These are phyloP conservation scores for Aspergillus versicolor DNA, from an alignment of 2,329 filamentous ascomycete species.

Conservation along the genomic window DNA sequence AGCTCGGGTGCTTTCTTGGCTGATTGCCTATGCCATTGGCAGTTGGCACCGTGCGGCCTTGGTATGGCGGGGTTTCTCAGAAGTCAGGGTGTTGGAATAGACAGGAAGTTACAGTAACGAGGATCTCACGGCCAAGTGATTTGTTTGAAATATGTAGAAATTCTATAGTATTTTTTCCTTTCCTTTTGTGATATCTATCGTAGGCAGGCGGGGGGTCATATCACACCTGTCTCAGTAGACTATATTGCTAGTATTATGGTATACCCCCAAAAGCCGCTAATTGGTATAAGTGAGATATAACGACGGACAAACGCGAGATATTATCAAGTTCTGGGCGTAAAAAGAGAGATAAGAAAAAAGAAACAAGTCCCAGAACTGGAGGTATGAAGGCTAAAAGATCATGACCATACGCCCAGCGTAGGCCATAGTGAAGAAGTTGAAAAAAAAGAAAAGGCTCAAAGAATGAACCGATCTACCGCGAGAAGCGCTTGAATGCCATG, in stretches of 20 bases:
- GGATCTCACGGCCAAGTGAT: too few relatives aligned
- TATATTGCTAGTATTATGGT: not conserved
- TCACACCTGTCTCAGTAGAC: not conserved
- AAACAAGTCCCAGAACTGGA: not conserved
- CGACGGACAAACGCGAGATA: not conserved
- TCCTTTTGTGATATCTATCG: not conserved
- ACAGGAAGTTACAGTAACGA: too few relatives aligned
- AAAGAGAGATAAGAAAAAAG: not conserved
- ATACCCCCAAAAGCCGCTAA: not conserved
- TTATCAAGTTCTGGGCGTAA: not conserved
- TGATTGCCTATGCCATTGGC: too few relatives aligned
- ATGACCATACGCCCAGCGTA: not conserved
- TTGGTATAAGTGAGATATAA: constrained; percentile 1
- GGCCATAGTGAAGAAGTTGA: constrained; percentile 1
- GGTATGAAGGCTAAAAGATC: not conserved
- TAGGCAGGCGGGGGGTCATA: not conserved
- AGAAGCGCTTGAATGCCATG: constrained; percentile 42
- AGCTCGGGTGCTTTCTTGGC: too few relatives aligned
- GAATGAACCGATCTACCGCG: constrained; percentile 19
- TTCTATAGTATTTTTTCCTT: not conserved
- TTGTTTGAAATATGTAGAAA: not conserved
- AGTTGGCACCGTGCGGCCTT: too few relatives aligned
- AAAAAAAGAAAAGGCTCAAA: not conserved
- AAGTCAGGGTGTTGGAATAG: too few relatives aligned
- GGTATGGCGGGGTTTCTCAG: too few relatives aligned